phyloP scores from a whole-genome alignment of 768 basidiomycete genomes.

The Mycena galericulata region DNA sequence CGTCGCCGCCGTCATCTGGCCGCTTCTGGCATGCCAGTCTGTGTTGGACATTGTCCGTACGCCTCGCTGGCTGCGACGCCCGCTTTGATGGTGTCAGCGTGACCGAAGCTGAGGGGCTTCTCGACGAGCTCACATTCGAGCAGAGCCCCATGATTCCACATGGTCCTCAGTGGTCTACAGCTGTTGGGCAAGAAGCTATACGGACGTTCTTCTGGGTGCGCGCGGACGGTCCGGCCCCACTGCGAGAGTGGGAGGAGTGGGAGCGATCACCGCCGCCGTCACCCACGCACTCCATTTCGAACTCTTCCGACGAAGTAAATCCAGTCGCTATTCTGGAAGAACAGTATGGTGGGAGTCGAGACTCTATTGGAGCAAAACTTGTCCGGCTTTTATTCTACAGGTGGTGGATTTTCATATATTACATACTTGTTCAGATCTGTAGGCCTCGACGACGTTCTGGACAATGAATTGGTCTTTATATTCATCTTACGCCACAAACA shows the following conservation, averaged over 20 bases:
- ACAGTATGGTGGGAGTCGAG: not conserved
- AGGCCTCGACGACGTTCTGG: conserved; percentile 1
- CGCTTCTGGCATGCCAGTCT: conserved; percentile 25
- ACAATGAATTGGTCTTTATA: conserved; percentile 6
- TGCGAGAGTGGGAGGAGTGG: conserved; percentile 4
- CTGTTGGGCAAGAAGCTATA: conserved; percentile 18
- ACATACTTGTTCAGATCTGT: conserved; percentile 1
- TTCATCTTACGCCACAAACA: too few species aligned
- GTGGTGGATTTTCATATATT: not conserved
- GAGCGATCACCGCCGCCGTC: conserved; percentile 1
- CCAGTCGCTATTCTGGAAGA: not conserved
- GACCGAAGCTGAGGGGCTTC: not conserved
- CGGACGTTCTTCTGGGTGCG: conserved; percentile 19
- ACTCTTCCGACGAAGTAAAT: not conserved
- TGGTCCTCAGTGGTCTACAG: conserved; percentile 9
- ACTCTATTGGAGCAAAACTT: not conserved
- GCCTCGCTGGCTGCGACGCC: conserved; percentile 17
- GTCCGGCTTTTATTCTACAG: conserved; percentile 8
- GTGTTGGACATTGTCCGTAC: conserved; percentile 22
- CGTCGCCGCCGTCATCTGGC: conserved; percentile 7
- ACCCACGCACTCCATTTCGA: not conserved
- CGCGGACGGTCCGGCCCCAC: not conserved
- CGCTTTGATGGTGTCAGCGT: not conserved
- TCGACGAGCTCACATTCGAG: not conserved
- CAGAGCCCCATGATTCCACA: conserved; percentile 5